Base-by-base conservation (phyloP, 257 asterid species). In the Penstemon davidsonii region DNA sequence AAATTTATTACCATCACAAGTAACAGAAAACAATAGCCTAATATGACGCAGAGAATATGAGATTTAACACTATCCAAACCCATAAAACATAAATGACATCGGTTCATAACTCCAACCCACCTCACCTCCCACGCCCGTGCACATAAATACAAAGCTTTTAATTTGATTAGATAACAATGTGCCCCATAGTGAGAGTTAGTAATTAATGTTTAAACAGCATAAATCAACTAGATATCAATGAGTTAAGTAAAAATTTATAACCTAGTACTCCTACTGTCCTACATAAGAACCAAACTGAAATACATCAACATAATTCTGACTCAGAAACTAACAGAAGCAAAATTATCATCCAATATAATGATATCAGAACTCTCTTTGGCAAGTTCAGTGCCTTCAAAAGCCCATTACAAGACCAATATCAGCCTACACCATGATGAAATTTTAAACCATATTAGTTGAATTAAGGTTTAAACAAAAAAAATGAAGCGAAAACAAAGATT, bases 351-450 rank as follows among this genome's bases (percentile, higher is more conserved):
- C 82, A 93, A 50, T 73, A 93, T 93, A 62, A 93, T 90, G 75
- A 93, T 93, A 76, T 93, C 98, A 7, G 98, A 90, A 74, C 98
- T 93, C 81, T 93, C 98, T 81, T 93, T 93, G 5, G 98, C 97
- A 40, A 93, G 97, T 84, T 93, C 97, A 15, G 98, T 93, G 74
- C 98, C 98, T 79, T 82, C 33, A 87, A 56, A 90, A 90, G 62
- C 98, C 98, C 98, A 93, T 93, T 55, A 97, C 95, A 77, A 93
- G 96, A 67, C 97, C 98, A 67, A 93, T 90, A 80, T 93, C 97
- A 62, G 98, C 97, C 98, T 90, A 67, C 33, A 25, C 33, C 33
- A 25, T 25, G 33, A 25, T 25, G 33, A 25, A 25, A 25, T 25
- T 25, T 1, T 25, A 25, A 1, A 25, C 33, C 33, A 25, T 25